phyloP scores from a whole-genome alignment of 176 grass and related monocot species.

The Raddia guianensis region DNA sequence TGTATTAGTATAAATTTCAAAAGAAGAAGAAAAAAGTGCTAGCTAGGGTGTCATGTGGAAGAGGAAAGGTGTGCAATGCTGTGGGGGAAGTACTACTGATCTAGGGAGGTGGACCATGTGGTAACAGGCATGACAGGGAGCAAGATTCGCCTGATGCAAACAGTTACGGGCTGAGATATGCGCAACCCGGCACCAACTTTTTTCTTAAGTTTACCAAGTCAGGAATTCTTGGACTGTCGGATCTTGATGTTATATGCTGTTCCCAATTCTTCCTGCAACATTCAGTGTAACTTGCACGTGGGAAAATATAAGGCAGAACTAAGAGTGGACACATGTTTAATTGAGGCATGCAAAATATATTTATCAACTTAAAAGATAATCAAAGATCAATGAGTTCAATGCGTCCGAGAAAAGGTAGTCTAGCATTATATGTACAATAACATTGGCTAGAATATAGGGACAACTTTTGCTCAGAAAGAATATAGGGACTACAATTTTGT shows the following conservation, averaged over 20 bases:
- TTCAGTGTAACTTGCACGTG: too few species aligned
- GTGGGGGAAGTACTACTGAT: neutral
- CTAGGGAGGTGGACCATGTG: neutral
- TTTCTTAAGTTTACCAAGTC: neutral
- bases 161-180: neutral
- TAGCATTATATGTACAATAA: neutral
- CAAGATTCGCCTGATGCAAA: neutral
- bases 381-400: neutral
- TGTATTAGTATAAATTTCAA: too few species aligned
- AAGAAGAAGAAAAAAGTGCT: too few species aligned
- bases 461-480: too few species aligned
- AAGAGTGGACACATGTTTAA: neutral
- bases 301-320: neutral
- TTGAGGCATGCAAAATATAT: neutral
- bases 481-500: neutral
- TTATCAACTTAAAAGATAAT: neutral
- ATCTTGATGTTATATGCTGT: neutral
- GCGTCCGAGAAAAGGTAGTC: neutral
- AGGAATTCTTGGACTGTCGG: neutral
- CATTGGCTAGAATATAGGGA: too few species aligned
- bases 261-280: too few species aligned
- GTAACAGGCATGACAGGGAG: constrained; percentile 7
- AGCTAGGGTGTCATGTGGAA: neutral
- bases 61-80: neutral
- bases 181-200: neutral